Base-by-base conservation (phyloP, 2,329 filamentous ascomycete genomes). In the Sclerotinia sclerotiorum region DNA sequence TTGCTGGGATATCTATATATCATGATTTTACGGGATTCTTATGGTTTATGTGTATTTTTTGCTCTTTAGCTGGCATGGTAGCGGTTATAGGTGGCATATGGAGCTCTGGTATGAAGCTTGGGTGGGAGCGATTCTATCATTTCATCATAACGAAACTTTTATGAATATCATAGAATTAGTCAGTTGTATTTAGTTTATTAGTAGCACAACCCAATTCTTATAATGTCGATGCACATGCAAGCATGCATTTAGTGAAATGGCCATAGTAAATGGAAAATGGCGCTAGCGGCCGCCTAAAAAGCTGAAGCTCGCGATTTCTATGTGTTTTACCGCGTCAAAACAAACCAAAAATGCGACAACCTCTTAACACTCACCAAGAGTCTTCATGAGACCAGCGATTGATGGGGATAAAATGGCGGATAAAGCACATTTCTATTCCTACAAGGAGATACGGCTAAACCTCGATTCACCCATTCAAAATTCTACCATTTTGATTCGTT, bases 391-490 rank as follows among this genome's bases (percentile, higher is more conserved):
- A 55, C 46, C 48, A 66, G 57, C 65, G 57, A 70, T 77, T 77
- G 77, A 90, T 90, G 90, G 87, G 84, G 82, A 84, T 83, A 86
- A 83, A 78, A 92, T 92, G 90, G 87, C 85, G 76, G 82, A 83
- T 75, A 79, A 82, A 77, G 84, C 85, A 76, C 84, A 86, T 73
- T 84, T 85, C 72, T 89, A 87, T 80, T 84, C 92, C 80, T 95
- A 91, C 84, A 94, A 93, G 83, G 93, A 96, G 85, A 93, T 91
- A 79, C 89, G 91, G 79, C 83, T 97, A 80, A 92, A 92, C 79
- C 85, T 95, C 75, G 91, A 95, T 80, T 88, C 89, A 72, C 84
- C 87, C 70, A 90, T 87, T 74, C 83, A 85, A 73, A 87, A 86
- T 75, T 90, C 89, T 69, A 85, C 89, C 75, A 86, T 93, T 77